Conservation (phyloP, 352 stramenopile species). For the Phytophthora ohioensis region DNA sequence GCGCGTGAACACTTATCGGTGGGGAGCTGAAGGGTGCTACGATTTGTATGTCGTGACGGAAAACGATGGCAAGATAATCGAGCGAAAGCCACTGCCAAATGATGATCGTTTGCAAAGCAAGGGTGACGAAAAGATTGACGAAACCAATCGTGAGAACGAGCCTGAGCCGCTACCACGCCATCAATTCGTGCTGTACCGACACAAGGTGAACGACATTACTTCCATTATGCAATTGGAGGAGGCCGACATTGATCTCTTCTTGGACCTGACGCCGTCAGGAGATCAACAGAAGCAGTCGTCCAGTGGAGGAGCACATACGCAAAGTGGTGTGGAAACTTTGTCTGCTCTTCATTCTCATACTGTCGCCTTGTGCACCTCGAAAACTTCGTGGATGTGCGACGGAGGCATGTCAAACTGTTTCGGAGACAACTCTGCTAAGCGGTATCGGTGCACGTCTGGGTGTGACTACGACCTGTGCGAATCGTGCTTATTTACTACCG, state of each 20-base stretch:
- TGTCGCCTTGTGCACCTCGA: slow-evolving; percentile 52
- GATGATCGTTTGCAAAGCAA: slow-evolving; percentile 24
- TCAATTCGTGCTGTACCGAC: slow-evolving; percentile 70
- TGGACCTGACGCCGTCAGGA: slow-evolving; percentile 49
- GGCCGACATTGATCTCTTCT: slow-evolving; percentile 61
- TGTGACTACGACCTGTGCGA: slow-evolving; percentile 87
- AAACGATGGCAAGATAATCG: slow-evolving; percentile 51
- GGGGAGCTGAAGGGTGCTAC: slow-evolving; percentile 80
- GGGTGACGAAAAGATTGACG: not conserved
- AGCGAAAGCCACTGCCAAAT: slow-evolving; percentile 62
- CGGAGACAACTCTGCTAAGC: slow-evolving; percentile 59
- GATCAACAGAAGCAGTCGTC: slow-evolving; percentile 10
- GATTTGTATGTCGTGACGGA: slow-evolving; percentile 79
- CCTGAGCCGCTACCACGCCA: slow-evolving; percentile 45
- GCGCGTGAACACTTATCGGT: slow-evolving; percentile 86
- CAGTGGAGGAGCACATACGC: not conserved
- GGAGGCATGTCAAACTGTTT: slow-evolving; percentile 61
- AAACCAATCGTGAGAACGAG: slow-evolving; percentile 24
- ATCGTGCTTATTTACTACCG: slow-evolving; percentile 54
- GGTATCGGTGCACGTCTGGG: slow-evolving; percentile 69
- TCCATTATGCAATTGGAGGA: slow-evolving; percentile 64
- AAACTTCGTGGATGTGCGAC: slow-evolving; percentile 83
- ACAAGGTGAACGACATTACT: slow-evolving; percentile 57
- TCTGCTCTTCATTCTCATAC: slow-evolving; percentile 68
- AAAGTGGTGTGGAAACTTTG: slow-evolving; percentile 35